Conservation (phyloP, 2,329 filamentous ascomycete species). For the Trichoderma afroharzianum region DNA sequence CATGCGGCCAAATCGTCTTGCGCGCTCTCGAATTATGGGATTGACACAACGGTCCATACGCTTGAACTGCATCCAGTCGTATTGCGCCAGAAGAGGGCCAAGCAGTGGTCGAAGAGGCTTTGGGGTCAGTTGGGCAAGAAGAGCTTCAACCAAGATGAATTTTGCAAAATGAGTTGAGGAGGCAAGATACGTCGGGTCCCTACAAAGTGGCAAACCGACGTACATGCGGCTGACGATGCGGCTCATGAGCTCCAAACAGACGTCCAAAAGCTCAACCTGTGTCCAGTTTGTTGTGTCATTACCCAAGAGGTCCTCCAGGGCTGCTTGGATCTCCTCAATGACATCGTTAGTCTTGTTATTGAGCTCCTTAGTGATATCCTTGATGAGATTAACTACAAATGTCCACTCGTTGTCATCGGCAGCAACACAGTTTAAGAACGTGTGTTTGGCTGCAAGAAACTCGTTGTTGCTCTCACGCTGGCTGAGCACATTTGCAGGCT, state of each 20-base stretch:
- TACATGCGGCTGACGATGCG: constrained; percentile 1
- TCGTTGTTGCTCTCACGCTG: constrained; percentile 7
- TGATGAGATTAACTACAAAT: neutral
- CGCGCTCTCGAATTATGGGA: neutral
- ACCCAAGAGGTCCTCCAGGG: neutral
- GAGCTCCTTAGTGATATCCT: neutral
- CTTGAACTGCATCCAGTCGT: constrained; percentile 5
- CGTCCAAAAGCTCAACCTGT: neutral
- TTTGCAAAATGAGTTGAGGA: neutral
- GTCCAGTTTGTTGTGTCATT: neutral
- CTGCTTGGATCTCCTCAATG: neutral
- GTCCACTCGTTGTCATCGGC: neutral
- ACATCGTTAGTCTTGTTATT: constrained; percentile 1
- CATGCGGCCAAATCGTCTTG: neutral
- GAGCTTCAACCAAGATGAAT: neutral
- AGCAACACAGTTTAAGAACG: constrained; percentile 1
- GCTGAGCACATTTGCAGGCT: neutral
- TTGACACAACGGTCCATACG: constrained; percentile 1
- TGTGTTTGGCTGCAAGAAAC: constrained; percentile 4
- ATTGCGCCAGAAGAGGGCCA: neutral
- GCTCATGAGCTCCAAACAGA: neutral
- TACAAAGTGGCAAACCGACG: neutral
- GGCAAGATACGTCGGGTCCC: neutral
- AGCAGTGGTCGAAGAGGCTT: neutral
- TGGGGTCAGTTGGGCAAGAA: neutral